Base-by-base conservation (phyloP, 352 stramenopile species). In the Phytophthora palmivora region DNA sequence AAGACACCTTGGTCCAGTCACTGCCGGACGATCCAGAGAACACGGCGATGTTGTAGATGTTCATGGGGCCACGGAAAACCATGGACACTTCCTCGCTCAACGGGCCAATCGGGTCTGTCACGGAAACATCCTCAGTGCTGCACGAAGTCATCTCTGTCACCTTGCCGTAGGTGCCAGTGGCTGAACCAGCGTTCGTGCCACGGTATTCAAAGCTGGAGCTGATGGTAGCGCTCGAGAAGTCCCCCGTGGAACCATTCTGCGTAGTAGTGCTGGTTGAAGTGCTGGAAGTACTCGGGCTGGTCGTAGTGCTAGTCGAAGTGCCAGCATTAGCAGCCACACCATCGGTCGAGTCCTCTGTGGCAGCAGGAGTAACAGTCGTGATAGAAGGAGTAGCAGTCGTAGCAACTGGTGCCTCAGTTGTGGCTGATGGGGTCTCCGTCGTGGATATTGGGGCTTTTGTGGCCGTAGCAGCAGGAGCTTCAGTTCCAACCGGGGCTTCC, bases 21-120 rank as follows among this genome's bases (percentile, higher is more conserved):
- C 45, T 55, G 14, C 52, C 57, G 9, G 56, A 67, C 7, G 65
- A 61, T 7, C 52, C 60, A 0, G 63, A 60, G 66, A 84, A 89
- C 14, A 89, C 76, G 1, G 64, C 73, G 18, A 87, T 81, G 47
- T 87, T 82, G 65, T 81, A 74, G 59, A 89, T 84, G 47, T 84
- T 67, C 77, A 88, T 82, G 1, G 76, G 79, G 1, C 76, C 79
- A 45, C 76, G 79, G 59, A 88, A 88, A 11, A 85, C 70, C 60
- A 87, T 76, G 4, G 69, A 66, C 14, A 85, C 74, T 19, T 88
- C 79, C 41, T 88, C 79, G 33, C 72, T 84, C 58, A 84, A 55
- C 0, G 78, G 78, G 8, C 76, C 78, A 6, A 88, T 66, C 0
- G 73, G 71, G 58, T 74, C 74, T 2, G 61, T 66, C 18, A 78